Base-by-base conservation (phyloP, 202 grass and related monocot genomes). In the Schoenoplectus triqueter region DNA sequence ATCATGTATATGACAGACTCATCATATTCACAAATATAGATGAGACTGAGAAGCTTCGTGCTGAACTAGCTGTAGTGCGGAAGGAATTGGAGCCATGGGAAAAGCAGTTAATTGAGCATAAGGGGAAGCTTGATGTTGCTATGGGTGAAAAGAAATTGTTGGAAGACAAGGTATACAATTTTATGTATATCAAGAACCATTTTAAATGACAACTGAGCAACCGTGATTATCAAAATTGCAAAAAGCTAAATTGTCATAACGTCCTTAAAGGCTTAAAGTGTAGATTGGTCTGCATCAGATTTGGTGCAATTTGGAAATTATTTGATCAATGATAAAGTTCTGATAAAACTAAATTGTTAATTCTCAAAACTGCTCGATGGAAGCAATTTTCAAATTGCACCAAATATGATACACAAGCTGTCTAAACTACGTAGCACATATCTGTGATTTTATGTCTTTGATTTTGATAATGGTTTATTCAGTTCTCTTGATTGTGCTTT, bases 1-100 rank as follows among this genome's bases (percentile, higher is more conserved):
- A 22, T 69, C 10, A 76, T 57, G 18, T 83, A 7, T 79, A 68
- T 6, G n/a, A 39, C 65, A 42, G 73, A 69, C 67, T 84, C 84
- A 77, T 67, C 9, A 48, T 65, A 5, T 17, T 44, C 69, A 69
- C 54, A 41, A 7, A 5, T 49, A 82, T 83, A 98, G 95, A 83
- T 14, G 93, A 98, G 88, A 94, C 95, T 48, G 93, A 95, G 84
- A 95, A 52, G 60, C 73, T 94, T 20, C 85, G 86, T 82, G 89
- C 83, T 84, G 88, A 98, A 87, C 95, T 95, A 80, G 85, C 84
- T 46, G 80, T 88, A 85, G 91, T 98, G 70, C 92, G 95, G 82
- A 84, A 82, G 89, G 90, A 98, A 84, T 88, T 98, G 42, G 95
- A 94, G 86, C 95, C 93, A 41, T 98, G 95, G 95, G 95, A 98